These are phyloP conservation scores for Fusarium pseudocircinatum DNA, from an alignment of 2,329 filamentous ascomycete species.

Conservation along the genomic window DNA sequence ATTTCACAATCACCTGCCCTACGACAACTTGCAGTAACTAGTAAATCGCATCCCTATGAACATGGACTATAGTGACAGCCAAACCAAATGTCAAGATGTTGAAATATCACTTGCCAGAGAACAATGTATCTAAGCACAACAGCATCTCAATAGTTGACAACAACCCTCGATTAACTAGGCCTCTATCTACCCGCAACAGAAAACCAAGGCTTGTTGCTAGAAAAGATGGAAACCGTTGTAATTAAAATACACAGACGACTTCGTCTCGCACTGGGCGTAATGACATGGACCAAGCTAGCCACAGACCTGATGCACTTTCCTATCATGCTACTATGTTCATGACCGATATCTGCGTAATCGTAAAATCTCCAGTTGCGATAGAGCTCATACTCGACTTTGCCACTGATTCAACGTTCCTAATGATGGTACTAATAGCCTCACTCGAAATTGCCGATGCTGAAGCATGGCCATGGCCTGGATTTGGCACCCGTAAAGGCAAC, in stretches of 20 bases:
- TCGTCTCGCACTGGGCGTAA: not conserved
- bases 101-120: not conserved
- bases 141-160: rapidly evolving
- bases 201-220: not conserved
- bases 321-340: not conserved
- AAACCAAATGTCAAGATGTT: not conserved
- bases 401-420: not conserved
- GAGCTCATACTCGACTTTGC: not conserved
- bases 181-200: not conserved
- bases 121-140: not conserved
- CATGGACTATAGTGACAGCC: not conserved
- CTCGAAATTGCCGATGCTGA: not conserved
- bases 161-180: not conserved
- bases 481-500: not conserved
- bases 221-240: not conserved
- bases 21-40: not conserved
- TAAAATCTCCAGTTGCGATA: not conserved
- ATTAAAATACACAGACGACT: not conserved
- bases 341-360: not conserved
- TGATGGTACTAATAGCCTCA: not conserved
- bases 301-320: not conserved
- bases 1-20: not conserved
- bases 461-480: not conserved
- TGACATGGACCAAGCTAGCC: not conserved
- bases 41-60: rapidly evolving